phyloP scores from a whole-genome alignment of 306 rosid species.

The Sicyos edulis region DNA sequence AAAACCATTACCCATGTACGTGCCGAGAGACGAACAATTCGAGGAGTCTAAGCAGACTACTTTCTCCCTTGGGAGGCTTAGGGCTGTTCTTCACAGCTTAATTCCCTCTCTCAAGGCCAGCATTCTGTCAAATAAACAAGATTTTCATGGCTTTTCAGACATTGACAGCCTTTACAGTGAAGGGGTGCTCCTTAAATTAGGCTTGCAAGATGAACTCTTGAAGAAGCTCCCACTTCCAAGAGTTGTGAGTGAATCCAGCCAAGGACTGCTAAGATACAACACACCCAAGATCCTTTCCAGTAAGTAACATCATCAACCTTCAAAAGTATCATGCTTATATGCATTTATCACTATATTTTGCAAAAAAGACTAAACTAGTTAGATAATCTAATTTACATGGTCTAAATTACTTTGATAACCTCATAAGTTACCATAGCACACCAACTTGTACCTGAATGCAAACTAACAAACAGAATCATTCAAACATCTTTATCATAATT shows the following conservation, averaged over 20 bases:
- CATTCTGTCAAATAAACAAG: conserved; percentile 50
- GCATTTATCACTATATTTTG: neutral
- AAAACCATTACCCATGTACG: conserved; percentile 81
- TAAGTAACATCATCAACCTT: conserved; percentile 35
- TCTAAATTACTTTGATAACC: neutral
- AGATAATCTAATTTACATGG: neutral
- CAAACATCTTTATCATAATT: neutral
- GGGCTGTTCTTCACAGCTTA: conserved; percentile 67
- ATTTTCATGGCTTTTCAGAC: conserved; percentile 67
- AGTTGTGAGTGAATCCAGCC: conserved; percentile 48
- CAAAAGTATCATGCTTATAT: neutral
- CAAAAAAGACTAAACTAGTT: neutral
- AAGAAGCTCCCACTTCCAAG: conserved; percentile 60
- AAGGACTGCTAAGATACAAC: conserved; percentile 67
- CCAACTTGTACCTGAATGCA: neutral
- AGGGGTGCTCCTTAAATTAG: conserved; percentile 56
- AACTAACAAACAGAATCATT: neutral
- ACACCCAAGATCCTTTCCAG: conserved; percentile 73
- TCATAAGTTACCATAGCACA: neutral
- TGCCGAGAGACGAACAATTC: conserved; percentile 91
- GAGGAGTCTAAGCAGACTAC: conserved; percentile 73
- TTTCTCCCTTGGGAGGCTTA: conserved; percentile 64
- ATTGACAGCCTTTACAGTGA: conserved; percentile 80
- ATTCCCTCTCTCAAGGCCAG: conserved; percentile 67
- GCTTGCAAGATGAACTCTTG: conserved; percentile 58